Conservation (phyloP, 345 rosid genomes). For the Eucalyptus shirleyi region DNA sequence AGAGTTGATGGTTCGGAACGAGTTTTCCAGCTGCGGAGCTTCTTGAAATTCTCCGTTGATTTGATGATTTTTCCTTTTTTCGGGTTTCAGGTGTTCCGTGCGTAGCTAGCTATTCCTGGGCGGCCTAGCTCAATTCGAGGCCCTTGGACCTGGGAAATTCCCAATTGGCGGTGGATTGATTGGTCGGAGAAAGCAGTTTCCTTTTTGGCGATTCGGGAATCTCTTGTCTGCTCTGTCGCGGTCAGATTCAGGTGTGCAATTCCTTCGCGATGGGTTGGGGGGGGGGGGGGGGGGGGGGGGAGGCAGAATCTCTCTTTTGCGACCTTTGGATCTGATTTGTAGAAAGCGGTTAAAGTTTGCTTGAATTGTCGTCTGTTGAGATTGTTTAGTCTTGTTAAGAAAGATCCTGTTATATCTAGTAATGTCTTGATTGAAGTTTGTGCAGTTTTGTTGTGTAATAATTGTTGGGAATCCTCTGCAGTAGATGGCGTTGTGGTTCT, state of each 20-base stretch:
- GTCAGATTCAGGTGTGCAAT: not conserved
- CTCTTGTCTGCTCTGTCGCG: not conserved
- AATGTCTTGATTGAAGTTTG: not conserved
- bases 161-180: not conserved
- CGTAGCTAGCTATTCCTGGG: conserved; percentile 3
- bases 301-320: not conserved
- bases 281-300: not conserved
- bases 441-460: not conserved
- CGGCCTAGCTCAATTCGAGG: conserved; percentile 21
- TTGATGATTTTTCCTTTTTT: not conserved
- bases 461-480: not conserved
- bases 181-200: not conserved
- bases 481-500: not conserved
- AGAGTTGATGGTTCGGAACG: not conserved
- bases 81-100: conserved; percentile 23
- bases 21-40: not conserved
- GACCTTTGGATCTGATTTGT: not conserved
- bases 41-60: not conserved
- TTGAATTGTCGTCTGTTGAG: not conserved
- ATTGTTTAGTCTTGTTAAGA: not conserved
- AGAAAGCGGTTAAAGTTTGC: not conserved
- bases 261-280: not conserved
- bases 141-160: not conserved
- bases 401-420: not conserved
- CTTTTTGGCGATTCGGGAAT: not conserved